Evolutionary conservation across 164 flowering plant genomes (phyloP), one percentile per base, ranked within the genome.

Genomic region (Vitis rupestris): DNA sequence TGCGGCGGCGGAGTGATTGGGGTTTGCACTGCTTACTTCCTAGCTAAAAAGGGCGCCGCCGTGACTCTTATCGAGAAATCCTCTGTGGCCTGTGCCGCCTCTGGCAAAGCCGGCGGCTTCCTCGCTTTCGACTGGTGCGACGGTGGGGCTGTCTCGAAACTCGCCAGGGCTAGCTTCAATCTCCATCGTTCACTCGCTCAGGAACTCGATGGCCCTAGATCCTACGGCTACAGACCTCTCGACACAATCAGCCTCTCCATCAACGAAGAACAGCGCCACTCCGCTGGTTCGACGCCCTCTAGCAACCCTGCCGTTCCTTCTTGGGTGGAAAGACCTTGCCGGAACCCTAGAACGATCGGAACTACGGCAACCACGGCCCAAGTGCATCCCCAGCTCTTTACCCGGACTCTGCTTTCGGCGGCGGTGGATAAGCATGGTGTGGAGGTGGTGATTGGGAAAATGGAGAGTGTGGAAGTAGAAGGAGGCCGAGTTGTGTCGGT

Each of bases 1-100:
- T 92, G 97, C 84, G 98, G 98, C 47, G 99, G 99, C 60, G 97
- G 99, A 23, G 90, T 94, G 14, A 85, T 94, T 67, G 98, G 98
- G 11, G 90, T 89, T 19, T 94, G 97, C 86, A 82, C 97, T 1
- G 97, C 99, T 50, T 94, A 83, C 80, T 94, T 88, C 89, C 76
- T 94, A 3, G 78, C 94, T 67, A 85, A 87, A 69, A 82, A 77
- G 19, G 97, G 90, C 65, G 90, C 87, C 51, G 71, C 85, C 59
- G 94, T 94, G 14, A 91, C 94, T 0, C 80, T 94, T 52, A 69
- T 94, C 52, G 99, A 94, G 81, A 79, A 88, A 77, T 91, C 97
- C 11, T 85, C 95, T 69, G 74, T 94, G 52, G 97, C 97, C 51
- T 90, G 95, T 78, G 99, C 94, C 50, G 99, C 99, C 13, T 94